Conservation (phyloP, 2,329 filamentous ascomycete genomes). For the Bipolaris victoriae region DNA sequence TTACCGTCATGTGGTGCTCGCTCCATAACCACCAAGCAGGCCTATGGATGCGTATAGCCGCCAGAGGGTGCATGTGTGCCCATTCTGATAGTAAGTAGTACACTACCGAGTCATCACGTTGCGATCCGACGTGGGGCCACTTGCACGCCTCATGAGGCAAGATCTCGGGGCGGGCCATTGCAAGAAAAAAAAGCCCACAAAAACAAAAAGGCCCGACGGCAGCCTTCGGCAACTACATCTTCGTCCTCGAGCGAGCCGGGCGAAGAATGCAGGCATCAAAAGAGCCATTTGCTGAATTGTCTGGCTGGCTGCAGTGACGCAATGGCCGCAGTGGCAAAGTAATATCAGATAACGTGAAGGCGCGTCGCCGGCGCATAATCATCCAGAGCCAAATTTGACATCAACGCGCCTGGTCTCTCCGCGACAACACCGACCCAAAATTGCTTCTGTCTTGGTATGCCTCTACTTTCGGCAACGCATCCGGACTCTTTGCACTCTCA, state of each 20-base stretch:
- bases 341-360: constrained; percentile 12
- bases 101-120: not conserved
- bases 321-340: not conserved
- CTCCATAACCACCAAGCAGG: not conserved
- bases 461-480: not conserved
- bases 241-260: not conserved
- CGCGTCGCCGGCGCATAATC: not conserved
- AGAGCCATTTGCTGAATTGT: not conserved
- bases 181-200: constrained; percentile 2
- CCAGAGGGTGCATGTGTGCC: not conserved
- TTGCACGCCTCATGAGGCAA: not conserved
- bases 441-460: not conserved
- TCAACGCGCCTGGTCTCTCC: not conserved
- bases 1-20: not conserved
- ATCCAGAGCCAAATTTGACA: not conserved
- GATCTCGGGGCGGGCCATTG: constrained; percentile 14
- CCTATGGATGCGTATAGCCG: not conserved
- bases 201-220: constrained; percentile 9
- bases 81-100: not conserved
- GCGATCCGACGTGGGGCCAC: not conserved
- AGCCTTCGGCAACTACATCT: not conserved
- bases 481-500: not conserved
- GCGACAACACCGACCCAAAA: not conserved
- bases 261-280: not conserved
- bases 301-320: constrained; percentile 11